Evolutionary conservation across 2,329 filamentous ascomycete genomes (phyloP).

Genomic region (Sporothrix phasma): DNA sequence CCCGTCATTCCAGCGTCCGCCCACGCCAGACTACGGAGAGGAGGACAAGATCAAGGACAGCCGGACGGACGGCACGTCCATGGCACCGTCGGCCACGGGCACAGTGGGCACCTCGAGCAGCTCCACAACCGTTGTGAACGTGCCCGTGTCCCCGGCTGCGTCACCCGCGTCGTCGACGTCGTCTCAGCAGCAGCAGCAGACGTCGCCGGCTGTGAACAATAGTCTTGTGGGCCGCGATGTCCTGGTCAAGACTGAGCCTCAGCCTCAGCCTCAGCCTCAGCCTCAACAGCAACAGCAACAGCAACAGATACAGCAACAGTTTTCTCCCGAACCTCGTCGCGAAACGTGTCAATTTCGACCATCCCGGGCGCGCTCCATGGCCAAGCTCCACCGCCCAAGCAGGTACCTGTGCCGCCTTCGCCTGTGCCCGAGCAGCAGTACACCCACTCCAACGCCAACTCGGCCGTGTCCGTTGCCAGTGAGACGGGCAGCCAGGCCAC

Average conservation of each 20-base stretch:
- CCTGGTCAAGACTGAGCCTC: conserved; percentile 15
- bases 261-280: not conserved
- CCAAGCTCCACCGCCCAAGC: not conserved
- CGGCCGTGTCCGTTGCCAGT: not conserved
- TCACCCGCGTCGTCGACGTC: conserved; percentile 28
- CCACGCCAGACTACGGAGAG: conserved; percentile 40
- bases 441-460: not conserved
- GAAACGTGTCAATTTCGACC: conserved; percentile 9
- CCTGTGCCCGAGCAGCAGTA: not conserved
- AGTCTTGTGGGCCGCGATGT: conserved; percentile 16
- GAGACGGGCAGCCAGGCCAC: conserved; percentile 15
- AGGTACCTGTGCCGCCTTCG: not conserved
- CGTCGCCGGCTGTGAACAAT: not conserved
- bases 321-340: conserved; percentile 28
- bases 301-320: no score
- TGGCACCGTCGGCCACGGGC: not conserved
- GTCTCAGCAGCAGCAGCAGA: not conserved
- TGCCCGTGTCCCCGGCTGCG: conserved; percentile 37
- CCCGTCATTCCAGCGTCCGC: conserved; percentile 28
- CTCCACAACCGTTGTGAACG: conserved; percentile 24
- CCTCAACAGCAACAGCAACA: conserved; percentile 11
- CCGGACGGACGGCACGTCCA: not conserved
- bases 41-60: conserved; percentile 27
- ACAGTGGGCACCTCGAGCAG: not conserved
- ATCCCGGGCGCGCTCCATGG: not conserved